Evolutionary conservation across 2,329 filamentous ascomycete genomes (phyloP).

Genomic region (Penicillium sp.): DNA sequence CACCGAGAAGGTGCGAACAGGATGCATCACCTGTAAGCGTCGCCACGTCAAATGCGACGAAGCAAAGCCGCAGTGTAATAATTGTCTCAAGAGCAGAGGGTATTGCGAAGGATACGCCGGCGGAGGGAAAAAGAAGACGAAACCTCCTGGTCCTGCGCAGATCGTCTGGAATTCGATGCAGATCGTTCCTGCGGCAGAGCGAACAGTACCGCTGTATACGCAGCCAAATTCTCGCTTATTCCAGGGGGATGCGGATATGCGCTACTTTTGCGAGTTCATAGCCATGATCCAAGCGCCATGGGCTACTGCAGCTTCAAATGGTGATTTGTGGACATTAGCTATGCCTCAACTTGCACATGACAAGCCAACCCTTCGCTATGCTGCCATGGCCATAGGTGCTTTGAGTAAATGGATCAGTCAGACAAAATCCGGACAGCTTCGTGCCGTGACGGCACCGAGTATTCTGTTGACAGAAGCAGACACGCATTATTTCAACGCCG

Average conservation of each 20-base stretch:
- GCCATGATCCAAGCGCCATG: not conserved
- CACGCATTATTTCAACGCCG: slow-evolving; percentile 6
- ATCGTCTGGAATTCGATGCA: slow-evolving; percentile 1
- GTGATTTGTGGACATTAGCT: slow-evolving; percentile 1
- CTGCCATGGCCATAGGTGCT: slow-evolving; percentile 7
- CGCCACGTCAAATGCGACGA: slow-evolving; percentile 12
- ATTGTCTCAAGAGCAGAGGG: slow-evolving; percentile 1
- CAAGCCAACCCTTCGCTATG: slow-evolving; percentile 4
- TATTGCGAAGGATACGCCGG: slow-evolving; percentile 3
- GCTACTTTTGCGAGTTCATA: slow-evolving; percentile 2
- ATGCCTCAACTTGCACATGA: slow-evolving; percentile 2
- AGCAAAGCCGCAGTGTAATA: not conserved
- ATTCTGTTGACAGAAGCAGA: not conserved
- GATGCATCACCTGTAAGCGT: slow-evolving; percentile 7
- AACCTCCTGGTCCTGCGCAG: not conserved
- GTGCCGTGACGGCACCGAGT: not conserved
- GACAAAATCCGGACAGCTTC: not conserved
- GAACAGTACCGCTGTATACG: not conserved
- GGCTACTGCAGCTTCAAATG: slow-evolving; percentile 3
- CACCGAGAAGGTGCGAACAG: slow-evolving; percentile 6
- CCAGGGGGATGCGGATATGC: not conserved
- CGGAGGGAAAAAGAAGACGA: not conserved
- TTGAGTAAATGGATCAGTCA: slow-evolving; percentile 6
- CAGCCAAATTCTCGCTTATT: not conserved
- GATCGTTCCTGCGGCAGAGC: not conserved